A percentile compares a stretch with the other conserved stretches of the same genome.
These are phyloP conservation scores for Trichophyton rubrum DNA, from an alignment of 2,329 filamentous ascomycete species.

Conservation along the genomic window DNA sequence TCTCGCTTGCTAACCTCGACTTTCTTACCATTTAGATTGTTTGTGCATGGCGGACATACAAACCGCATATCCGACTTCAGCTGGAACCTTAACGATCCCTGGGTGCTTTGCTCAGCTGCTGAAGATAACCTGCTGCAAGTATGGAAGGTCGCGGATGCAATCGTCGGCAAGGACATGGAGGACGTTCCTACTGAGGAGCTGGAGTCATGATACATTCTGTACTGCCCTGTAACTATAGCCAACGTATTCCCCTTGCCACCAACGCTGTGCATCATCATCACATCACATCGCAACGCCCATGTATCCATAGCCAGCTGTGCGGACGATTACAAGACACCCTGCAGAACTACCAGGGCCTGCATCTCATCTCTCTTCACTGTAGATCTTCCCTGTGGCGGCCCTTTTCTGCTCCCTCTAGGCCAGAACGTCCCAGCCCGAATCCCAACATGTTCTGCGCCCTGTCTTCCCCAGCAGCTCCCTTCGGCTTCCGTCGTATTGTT, in stretches of 20 bases:
- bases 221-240: neutral
- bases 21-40: conserved; percentile 46
- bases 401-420: neutral
- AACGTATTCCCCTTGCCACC: neutral
- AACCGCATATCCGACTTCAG: conserved; percentile 94
- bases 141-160: conserved; percentile 75
- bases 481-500: neutral
- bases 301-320: neutral
- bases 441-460: neutral
- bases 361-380: neutral
- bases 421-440: neutral
- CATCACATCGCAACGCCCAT: neutral
- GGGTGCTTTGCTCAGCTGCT: conserved; percentile 88
- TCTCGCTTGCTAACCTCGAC: neutral
- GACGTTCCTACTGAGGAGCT: conserved; percentile 67
- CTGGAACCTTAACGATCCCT: conserved; percentile 95
- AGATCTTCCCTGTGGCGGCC: neutral
- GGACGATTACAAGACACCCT: neutral
- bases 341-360: neutral
- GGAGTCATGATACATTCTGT: conserved; percentile 30
- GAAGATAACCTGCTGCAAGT: conserved; percentile 96
- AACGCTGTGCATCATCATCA: neutral
- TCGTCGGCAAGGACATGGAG: conserved; percentile 63
- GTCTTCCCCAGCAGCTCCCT: neutral
- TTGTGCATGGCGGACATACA: conserved; percentile 98